These are phyloP conservation scores for Diaporthe ampelina DNA, from an alignment of 2,329 filamentous ascomycete species.

Conservation along the genomic window DNA sequence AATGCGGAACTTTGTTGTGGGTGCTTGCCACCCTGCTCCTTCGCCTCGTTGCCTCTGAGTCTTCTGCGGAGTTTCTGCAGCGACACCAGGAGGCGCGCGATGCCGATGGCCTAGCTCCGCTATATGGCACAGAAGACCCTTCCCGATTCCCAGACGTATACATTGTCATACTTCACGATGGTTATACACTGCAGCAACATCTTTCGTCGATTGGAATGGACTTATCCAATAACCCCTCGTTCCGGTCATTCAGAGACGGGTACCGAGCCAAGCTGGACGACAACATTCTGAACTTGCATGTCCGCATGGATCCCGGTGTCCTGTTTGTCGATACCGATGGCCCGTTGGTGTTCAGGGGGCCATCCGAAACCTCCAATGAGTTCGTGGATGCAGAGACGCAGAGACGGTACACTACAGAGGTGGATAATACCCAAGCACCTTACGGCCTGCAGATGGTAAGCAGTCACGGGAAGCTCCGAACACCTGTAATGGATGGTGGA, in stretches of 20 bases:
- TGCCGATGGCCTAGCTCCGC: background rate
- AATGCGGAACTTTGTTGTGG: too few relatives aligned
- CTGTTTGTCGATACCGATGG: too few relatives aligned
- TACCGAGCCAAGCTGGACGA: background rate
- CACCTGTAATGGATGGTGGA: background rate
- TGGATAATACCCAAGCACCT: too few relatives aligned
- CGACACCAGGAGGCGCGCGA: too few relatives aligned
- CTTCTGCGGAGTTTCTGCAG: too few relatives aligned
- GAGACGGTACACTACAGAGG: too few relatives aligned
- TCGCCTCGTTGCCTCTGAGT: too few relatives aligned
- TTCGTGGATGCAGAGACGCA: too few relatives aligned
- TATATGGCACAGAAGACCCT: background rate
- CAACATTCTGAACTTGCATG: background rate
- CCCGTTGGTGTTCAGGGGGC: too few relatives aligned
- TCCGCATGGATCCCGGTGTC: background rate
- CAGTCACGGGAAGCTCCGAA: background rate
- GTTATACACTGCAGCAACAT: background rate
- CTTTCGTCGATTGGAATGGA: background rate
- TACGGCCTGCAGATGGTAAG: constrained; percentile 1
- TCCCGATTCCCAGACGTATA: background rate
- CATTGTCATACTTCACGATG: background rate
- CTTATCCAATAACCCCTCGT: background rate
- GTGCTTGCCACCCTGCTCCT: too few relatives aligned
- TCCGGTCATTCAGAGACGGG: background rate
- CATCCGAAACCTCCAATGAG: too few relatives aligned